A percentile compares a stretch with the other conserved stretches of the same genome.
These are phyloP conservation scores for Teratosphaeria pseudoeucalypti DNA, from an alignment of 2,329 filamentous ascomycete genomes.

Conservation along the genomic window DNA sequence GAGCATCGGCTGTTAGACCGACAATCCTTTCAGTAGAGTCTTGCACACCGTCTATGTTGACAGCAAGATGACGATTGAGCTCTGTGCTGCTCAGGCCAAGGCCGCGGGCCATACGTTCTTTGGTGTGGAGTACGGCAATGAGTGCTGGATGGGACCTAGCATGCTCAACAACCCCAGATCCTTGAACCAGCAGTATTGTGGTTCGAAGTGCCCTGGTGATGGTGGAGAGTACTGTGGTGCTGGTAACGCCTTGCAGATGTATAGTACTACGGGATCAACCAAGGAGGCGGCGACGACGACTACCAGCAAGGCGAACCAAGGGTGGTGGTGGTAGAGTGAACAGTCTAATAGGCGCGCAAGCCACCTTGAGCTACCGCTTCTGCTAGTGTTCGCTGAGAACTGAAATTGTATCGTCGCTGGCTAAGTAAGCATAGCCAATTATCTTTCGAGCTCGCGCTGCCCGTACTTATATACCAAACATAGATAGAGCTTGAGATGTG, in stretches of 20 bases:
- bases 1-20: neutral
- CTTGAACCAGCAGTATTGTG: slow-evolving; percentile 12
- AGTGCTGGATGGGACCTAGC: slow-evolving; percentile 20
- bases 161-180: neutral
- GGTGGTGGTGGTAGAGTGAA: neutral
- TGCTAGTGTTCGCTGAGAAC: neutral
- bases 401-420: too few relatives aligned
- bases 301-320: neutral
- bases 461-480: neutral
- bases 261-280: slow-evolving; percentile 9
- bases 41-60: neutral
- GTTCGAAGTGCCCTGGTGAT: slow-evolving; percentile 20
- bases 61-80: neutral
- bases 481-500: neutral
- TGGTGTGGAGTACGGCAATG: slow-evolving; percentile 27
- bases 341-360: neutral
- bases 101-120: slow-evolving; percentile 26
- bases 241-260: slow-evolving; percentile 18
- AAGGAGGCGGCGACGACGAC: neutral
- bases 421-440: too few relatives aligned
- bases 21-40: neutral
- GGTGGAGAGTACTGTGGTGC: slow-evolving; percentile 21
- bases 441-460: too few relatives aligned
- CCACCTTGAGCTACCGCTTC: neutral
- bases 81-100: neutral